phyloP scores from a whole-genome alignment of 768 basidiomycete species.

The Mycena polygramma region DNA sequence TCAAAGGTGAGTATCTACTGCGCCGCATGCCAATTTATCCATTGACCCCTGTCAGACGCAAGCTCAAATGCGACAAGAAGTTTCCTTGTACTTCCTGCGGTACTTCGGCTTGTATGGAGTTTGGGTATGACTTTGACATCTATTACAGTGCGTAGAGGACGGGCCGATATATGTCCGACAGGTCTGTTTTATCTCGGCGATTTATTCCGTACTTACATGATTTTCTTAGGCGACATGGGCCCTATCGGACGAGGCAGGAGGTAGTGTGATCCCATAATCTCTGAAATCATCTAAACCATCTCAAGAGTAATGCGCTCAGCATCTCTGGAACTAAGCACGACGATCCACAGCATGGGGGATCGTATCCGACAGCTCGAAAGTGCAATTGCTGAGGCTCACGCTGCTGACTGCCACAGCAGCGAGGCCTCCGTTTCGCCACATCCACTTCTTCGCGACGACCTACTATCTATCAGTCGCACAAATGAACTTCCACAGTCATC shows the following conservation, averaged over 20 bases:
- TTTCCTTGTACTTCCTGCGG: slow-evolving; percentile 18
- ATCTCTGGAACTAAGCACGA: not conserved
- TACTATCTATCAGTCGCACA: too few species aligned
- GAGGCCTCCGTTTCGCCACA: not conserved
- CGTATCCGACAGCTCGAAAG: slow-evolving; percentile 23
- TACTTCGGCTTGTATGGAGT: not conserved
- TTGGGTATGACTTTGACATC: not conserved
- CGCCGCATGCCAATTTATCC: too few species aligned
- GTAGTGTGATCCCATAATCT: not conserved
- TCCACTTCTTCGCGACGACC: slow-evolving; percentile 3
- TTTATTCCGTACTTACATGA: too few species aligned
- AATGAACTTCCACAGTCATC: too few species aligned
- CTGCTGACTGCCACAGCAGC: too few species aligned
- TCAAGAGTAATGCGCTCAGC: slow-evolving; percentile 23
- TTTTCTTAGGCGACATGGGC: slow-evolving; percentile 23
- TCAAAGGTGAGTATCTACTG: slow-evolving; percentile 3
- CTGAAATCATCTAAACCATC: not conserved
- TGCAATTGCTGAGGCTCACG: slow-evolving; percentile 11
- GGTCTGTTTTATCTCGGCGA: not conserved
- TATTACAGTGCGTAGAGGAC: slow-evolving; percentile 2
- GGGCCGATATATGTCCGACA: slow-evolving; percentile 17
- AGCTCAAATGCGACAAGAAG: slow-evolving; percentile 23
- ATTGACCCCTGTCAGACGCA: not conserved
- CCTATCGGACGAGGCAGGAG: slow-evolving; percentile 12
- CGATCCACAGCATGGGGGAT: slow-evolving; percentile 19